These are phyloP conservation scores for Ceratocystis ficicola DNA, from an alignment of 2,329 filamentous ascomycete species.

Conservation along the genomic window DNA sequence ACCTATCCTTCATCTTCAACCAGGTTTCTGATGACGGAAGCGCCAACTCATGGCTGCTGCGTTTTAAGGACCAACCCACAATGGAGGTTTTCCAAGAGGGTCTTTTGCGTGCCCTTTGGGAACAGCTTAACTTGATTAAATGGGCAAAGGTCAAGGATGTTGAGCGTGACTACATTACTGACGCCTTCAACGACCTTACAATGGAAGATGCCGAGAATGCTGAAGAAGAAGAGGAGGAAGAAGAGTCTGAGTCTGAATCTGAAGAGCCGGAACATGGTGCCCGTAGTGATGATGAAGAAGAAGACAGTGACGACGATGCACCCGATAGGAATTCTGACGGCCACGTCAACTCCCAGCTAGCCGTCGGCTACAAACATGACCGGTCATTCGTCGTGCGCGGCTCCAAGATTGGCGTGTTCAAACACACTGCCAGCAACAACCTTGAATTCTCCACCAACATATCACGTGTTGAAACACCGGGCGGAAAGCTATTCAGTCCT, in stretches of 20 bases:
- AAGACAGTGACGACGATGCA: slow-evolving; percentile 52
- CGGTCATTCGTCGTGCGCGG: slow-evolving; percentile 93
- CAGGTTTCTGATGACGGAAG: slow-evolving; percentile 80
- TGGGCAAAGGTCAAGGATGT: slow-evolving; percentile 88
- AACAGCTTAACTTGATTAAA: slow-evolving; percentile 85
- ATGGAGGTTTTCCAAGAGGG: slow-evolving; percentile 85
- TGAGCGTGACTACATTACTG: slow-evolving; percentile 85
- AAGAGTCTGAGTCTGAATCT: slow-evolving; percentile 41
- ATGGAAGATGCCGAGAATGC: slow-evolving; percentile 61
- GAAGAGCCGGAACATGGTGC: slow-evolving; percentile 45
- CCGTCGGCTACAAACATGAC: slow-evolving; percentile 94
- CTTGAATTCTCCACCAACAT: slow-evolving; percentile 96
- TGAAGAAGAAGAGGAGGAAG: slow-evolving; percentile 37
- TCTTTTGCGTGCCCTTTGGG: slow-evolving; percentile 91
- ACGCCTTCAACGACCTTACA: slow-evolving; percentile 86
- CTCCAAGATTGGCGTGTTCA: slow-evolving; percentile 98
- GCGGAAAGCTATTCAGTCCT: slow-evolving; percentile 77
- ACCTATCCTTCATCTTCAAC: slow-evolving; percentile 98
- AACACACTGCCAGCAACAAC: slow-evolving; percentile 83
- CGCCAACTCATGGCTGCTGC: slow-evolving; percentile 88
- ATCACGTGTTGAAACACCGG: slow-evolving; percentile 82
- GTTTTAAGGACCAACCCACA: slow-evolving; percentile 72
- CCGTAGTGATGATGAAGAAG: slow-evolving; percentile 66
- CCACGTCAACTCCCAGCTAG: slow-evolving; percentile 84
- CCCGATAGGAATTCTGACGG: slow-evolving; percentile 57